Conservation (phyloP, 2,329 filamentous ascomycete genomes). For the Fusarium equiseti region DNA sequence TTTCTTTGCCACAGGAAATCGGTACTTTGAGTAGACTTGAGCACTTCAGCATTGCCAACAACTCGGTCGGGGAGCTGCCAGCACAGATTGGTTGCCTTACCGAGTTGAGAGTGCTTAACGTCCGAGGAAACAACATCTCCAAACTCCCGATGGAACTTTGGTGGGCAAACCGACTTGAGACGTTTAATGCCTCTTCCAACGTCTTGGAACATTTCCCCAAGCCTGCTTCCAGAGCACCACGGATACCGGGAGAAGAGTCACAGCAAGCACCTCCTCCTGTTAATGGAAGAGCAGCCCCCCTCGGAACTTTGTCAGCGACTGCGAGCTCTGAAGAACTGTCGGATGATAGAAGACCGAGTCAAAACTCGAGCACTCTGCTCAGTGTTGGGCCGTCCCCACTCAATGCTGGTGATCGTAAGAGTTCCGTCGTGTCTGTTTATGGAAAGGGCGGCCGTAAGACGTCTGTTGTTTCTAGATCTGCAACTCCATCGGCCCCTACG, state of each 20-base stretch:
- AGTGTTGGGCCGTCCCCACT: constrained; percentile 81
- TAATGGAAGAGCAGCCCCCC: constrained; percentile 57
- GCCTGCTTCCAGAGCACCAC: constrained; percentile 76
- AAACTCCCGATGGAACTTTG: constrained; percentile 93
- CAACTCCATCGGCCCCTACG: constrained; percentile 62
- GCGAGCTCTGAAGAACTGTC: constrained; percentile 83
- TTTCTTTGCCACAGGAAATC: constrained; percentile 86
- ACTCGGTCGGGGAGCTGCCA: constrained; percentile 86
- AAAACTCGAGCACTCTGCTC: constrained; percentile 80
- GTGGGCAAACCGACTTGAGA: constrained; percentile 92
- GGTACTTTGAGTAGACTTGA: constrained; percentile 86
- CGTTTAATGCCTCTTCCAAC: constrained; percentile 94
- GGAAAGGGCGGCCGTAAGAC: constrained; percentile 86
- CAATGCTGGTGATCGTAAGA: constrained; percentile 75
- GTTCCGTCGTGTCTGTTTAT: constrained; percentile 84
- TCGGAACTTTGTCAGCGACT: constrained; percentile 64
- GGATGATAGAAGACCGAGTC: constrained; percentile 82
- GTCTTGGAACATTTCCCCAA: constrained; percentile 92
- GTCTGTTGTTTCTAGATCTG: constrained; percentile 79
- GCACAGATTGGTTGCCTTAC: constrained; percentile 87
- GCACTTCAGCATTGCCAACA: constrained; percentile 93
- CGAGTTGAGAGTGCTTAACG: constrained; percentile 86
- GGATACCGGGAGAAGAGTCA: constrained; percentile 66
- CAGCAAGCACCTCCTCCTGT: constrained; percentile 51
- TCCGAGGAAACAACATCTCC: constrained; percentile 93